phyloP scores from a whole-genome alignment of 805 yeast species.

The Yarrowia sp. region DNA sequence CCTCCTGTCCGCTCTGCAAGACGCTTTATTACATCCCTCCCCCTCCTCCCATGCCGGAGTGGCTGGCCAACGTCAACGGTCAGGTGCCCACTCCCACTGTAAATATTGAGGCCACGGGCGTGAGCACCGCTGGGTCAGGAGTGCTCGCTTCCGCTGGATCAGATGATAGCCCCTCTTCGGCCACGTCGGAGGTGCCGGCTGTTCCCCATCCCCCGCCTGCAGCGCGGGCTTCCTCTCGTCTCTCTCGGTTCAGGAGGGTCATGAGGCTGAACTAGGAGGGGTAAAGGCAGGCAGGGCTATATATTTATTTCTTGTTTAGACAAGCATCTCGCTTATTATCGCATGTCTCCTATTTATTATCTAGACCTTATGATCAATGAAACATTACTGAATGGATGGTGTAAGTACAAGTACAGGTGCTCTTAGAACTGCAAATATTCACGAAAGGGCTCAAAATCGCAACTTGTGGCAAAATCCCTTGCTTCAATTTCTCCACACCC shows the following conservation, averaged over 20 bases:
- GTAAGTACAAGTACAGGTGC: neutral
- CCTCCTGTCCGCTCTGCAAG: conserved; percentile 86
- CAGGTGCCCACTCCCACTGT: conserved; percentile 12
- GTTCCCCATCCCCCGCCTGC: conserved; percentile 5
- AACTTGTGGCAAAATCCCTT: too few species aligned
- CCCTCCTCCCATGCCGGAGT: conserved; percentile 19
- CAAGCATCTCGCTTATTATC: conserved; percentile 12
- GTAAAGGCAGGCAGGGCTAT: too few species aligned
- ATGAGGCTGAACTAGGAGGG: conserved; percentile 12
- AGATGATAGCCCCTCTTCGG: conserved; percentile 14
- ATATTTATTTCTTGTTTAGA: conserved; percentile 19
- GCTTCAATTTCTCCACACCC: too few species aligned
- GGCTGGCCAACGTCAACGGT: conserved; percentile 14
- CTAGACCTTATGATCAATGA: neutral
- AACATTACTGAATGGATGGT: neutral
- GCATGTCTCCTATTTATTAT: conserved; percentile 13
- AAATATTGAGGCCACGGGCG: neutral
- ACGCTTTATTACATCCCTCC: conserved; percentile 59
- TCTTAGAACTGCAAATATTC: too few species aligned
- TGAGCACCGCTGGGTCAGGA: neutral
- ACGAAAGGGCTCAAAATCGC: too few species aligned
- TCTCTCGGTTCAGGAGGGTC: conserved; percentile 17
- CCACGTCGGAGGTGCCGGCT: neutral
- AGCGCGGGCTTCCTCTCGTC: neutral
- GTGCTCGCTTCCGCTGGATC: neutral